Base-by-base conservation (phyloP, 306 rosid species). In the Argentina anserina region DNA sequence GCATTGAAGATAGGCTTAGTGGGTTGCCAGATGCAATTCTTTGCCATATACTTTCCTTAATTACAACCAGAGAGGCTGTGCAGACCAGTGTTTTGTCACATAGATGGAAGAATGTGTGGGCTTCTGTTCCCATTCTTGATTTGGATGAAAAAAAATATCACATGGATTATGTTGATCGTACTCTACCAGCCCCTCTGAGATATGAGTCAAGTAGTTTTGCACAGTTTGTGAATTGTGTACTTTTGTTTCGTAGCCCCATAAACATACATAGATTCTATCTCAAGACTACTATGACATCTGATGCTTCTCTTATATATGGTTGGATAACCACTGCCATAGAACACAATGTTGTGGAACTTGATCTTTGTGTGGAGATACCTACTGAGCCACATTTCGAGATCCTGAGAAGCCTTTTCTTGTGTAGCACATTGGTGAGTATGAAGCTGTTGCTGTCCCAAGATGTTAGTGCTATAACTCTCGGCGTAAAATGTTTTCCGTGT, bases 81-180 rank as follows among this genome's bases (percentile, higher is more conserved):
- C n/a, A 33, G 73, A 21, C 62, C 31, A 69, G 33, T 37, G 29
- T 69, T n/a, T n/a, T 69, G 29, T 69, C 46, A 34, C 61, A 8
- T 12, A 49, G 45, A 49, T 69, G 73, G 73, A n/a, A 34, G 31
- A 6, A 33, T 49, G 73, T 69, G 28, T 69, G 62, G 33, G 11
- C 45, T 49, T 33, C 2, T 11, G 42, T 49, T 20, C 45, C 73
- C n/a, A 34, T 2, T 69, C 15, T 69, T 17, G 61, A 50, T 14
- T 25, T 49, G 25, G 20, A 8, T 33, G 73, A 69, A n/a, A 5
- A 29, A 26, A 21, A 46, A 7, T n/a, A 55, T 55, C 31, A 21
- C 61, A 11, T 23, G 31, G 29, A 26, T 58, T 13, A 58, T 58
- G 64, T 26, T 14, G 0, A 55, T 28, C 8, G 36, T 58, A 26